A percentile compares a stretch with the other conserved stretches of the same genome.
Conservation (phyloP, 192 early-diverging fungal species). For the Podochytrium sp. region DNA sequence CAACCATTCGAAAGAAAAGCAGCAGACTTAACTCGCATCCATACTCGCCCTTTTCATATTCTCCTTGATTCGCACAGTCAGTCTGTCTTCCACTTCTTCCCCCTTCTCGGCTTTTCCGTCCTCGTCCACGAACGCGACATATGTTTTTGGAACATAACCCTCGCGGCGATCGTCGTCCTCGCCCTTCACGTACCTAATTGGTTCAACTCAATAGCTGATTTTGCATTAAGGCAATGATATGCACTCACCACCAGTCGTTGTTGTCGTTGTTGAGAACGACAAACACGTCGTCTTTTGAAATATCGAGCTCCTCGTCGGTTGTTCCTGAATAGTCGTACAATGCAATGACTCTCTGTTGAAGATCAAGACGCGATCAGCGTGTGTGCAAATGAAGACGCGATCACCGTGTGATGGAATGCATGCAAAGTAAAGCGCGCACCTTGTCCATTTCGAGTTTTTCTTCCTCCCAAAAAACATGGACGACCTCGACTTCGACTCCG, state of each 20-base stretch:
- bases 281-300: constrained; percentile 43
- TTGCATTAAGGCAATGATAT: background rate
- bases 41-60: background rate
- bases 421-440: too few relatives aligned
- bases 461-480: too few relatives aligned
- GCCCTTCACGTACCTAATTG: constrained; percentile 22
- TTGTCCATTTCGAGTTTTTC: too few relatives aligned
- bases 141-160: constrained; percentile 51
- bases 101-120: constrained; percentile 4
- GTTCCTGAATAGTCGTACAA: constrained; percentile 52
- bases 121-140: constrained; percentile 37
- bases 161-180: constrained; percentile 1
- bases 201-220: background rate
- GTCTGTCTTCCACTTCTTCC: constrained; percentile 5
- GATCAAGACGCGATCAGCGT: background rate
- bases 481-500: background rate
- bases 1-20: background rate
- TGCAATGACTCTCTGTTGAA: constrained; percentile 29
- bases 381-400: background rate
- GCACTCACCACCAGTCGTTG: constrained; percentile 54
- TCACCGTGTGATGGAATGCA: too few relatives aligned
- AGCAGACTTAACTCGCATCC: constrained; percentile 1
- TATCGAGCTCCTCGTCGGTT: constrained; percentile 51
- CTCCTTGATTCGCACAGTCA: constrained; percentile 8
- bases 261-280: constrained; percentile 47